Evolutionary conservation across 2,329 filamentous ascomycete genomes (phyloP).

Genomic region (Ophiocordyceps sinensis): DNA sequence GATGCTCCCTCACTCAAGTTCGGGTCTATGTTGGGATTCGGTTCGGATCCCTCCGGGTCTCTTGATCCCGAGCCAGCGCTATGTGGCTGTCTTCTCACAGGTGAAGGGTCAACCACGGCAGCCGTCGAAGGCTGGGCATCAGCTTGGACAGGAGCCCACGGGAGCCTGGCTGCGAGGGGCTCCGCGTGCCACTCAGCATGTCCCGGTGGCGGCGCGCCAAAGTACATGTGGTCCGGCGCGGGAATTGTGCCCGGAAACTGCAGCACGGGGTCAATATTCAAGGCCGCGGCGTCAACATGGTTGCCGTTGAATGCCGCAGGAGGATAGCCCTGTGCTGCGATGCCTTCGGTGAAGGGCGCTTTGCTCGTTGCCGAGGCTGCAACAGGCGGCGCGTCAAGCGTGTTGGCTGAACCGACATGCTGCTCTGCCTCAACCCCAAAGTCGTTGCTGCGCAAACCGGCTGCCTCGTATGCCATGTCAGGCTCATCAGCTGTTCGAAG

Average conservation of each 20-base stretch:
- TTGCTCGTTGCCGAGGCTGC: background rate
- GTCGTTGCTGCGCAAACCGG: background rate
- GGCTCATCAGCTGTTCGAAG: background rate
- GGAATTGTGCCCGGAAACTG: constrained; percentile 2
- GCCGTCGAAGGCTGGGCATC: background rate
- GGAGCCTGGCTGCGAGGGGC: background rate
- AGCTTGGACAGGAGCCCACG: background rate
- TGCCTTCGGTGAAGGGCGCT: background rate
- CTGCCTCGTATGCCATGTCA: background rate
- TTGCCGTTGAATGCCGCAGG: background rate
- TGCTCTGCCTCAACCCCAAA: constrained; percentile 1
- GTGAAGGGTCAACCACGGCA: background rate
- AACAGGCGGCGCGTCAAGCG: background rate
- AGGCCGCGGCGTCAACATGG: background rate
- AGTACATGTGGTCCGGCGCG: background rate
- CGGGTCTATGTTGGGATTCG: too few species aligned
- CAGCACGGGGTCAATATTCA: constrained; percentile 6
- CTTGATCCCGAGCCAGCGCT: background rate
- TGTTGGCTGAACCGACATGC: background rate
- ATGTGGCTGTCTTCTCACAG: constrained; percentile 1
- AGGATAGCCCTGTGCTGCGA: background rate
- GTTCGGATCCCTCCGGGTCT: background rate
- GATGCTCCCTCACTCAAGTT: too few species aligned
- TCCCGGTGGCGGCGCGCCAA: background rate
- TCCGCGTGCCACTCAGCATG: background rate